Base-by-base conservation (phyloP, 2,329 filamentous ascomycete genomes). In the Botrytis tulipae region DNA sequence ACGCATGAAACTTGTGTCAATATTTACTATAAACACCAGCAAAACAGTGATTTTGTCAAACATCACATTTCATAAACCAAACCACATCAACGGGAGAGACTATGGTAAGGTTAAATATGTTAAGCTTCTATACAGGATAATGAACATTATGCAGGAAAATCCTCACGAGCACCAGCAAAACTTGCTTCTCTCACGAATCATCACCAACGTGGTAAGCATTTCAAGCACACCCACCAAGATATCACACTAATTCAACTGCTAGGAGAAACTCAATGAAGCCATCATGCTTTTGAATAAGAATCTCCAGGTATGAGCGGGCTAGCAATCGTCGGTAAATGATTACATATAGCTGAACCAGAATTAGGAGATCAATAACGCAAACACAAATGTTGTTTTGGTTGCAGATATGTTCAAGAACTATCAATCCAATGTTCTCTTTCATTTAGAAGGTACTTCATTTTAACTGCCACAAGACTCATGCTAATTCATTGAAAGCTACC, bases 341-440 rank as follows among this genome's bases (percentile, higher is more conserved):
- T 51, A 67, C 54, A 20, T 40, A 7, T 44, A 37, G 46, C 51
- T 74, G 46, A 76, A 35, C 22, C n/a, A 12, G 22, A 48, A 73
- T 9, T 78, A 97, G 93, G 95, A 98, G 78, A 98, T 98, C 87
- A 98, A 98, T 81, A 91, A 98, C 73, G 93, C 97, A 80, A 99
- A 98, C 82, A 98, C 98, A 94, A 97, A 99, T 81, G 94, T 98
- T 51, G 96, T 98, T 84, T 88, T 98, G 4, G 96, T 98, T 8
- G 95, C 95, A 0, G 95, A 98, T 82, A 99, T 99, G 96, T 99
- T 98, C 87, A 98, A 98, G 85, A 99, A 98, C 84, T 99, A 99
- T 82, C 95, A 98, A 82, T 97, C 94, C 18, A 99, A 98, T 79
- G 95, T 98, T 22, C 85, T 98, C 9, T 98, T 99, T 82, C 96